Conservation (phyloP, 2,329 filamentous ascomycete species). For the Gaeumannomyces tritici region DNA sequence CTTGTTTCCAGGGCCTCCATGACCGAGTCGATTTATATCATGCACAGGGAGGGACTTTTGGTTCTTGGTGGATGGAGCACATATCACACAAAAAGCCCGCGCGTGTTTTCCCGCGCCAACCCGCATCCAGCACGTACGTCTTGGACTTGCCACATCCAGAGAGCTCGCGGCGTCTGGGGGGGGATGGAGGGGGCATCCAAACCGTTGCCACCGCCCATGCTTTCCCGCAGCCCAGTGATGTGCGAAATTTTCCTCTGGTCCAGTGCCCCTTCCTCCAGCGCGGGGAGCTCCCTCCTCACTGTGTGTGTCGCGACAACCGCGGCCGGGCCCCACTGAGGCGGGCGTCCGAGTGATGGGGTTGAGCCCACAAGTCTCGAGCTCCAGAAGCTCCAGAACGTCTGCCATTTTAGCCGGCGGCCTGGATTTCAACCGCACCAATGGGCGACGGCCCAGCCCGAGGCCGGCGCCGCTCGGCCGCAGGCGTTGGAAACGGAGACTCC, state of each 20-base stretch:
- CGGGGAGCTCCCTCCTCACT: background rate
- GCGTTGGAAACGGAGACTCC: background rate
- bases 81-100: too few species aligned
- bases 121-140: background rate
- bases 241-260: background rate
- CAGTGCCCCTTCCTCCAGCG: background rate
- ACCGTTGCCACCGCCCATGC: too few species aligned
- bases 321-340: background rate
- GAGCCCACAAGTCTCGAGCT: background rate
- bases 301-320: background rate
- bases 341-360: too few species aligned
- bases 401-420: background rate
- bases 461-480: background rate
- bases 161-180: too few species aligned
- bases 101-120: background rate
- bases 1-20: background rate
- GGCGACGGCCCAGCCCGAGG: too few species aligned
- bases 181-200: too few species aligned
- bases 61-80: too few species aligned
- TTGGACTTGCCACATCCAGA: background rate
- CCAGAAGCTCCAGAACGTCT: background rate
- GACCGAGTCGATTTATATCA: background rate
- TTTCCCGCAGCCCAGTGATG: background rate
- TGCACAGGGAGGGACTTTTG: too few species aligned
- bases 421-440: background rate